Conservation (phyloP, 225 moss, liverwort and hornwort genomes). For the Polytrichum commune region DNA sequence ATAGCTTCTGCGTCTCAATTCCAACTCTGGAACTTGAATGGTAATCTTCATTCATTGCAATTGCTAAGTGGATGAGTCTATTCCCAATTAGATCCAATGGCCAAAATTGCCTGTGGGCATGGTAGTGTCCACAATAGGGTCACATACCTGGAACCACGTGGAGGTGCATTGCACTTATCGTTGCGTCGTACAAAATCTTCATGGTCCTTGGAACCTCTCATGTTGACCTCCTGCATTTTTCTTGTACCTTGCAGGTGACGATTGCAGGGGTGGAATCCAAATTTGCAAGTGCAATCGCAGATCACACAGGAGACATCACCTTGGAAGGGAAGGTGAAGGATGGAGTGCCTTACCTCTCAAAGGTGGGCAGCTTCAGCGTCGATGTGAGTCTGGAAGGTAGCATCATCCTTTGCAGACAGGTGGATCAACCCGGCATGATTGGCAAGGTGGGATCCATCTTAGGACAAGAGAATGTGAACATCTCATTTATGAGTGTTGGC, state of each 20-base stretch:
- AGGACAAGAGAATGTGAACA: slow-evolving; percentile 75
- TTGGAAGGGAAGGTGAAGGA: slow-evolving; percentile 80
- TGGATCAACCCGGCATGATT: slow-evolving; percentile 97
- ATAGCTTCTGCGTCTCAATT: no score
- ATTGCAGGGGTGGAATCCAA: slow-evolving; percentile 59
- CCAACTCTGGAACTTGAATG: no score
- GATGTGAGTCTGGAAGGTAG: slow-evolving; percentile 91
- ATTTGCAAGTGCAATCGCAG: slow-evolving; percentile 56
- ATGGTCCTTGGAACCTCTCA: neutral
- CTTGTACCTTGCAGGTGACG: slow-evolving; percentile 10
- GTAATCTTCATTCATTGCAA: no score
- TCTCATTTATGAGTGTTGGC: slow-evolving; percentile 97
- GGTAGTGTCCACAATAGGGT: no score
- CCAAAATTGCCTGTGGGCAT: no score
- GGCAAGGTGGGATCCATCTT: slow-evolving; percentile 76
- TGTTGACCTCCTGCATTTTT: neutral
- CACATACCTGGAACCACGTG: no score
- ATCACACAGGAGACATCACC: slow-evolving; percentile 55
- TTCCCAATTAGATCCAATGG: no score
- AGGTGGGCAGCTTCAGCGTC: slow-evolving; percentile 70
- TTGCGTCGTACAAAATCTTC: no score
- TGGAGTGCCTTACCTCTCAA: slow-evolving; percentile 67
- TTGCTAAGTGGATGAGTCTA: no score
- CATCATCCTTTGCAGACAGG: slow-evolving; percentile 83
- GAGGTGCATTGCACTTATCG: no score